These are phyloP conservation scores for Cylindrotheca fusiformis DNA, from an alignment of 108 stramenopile genomes.

Conservation along the genomic window DNA sequence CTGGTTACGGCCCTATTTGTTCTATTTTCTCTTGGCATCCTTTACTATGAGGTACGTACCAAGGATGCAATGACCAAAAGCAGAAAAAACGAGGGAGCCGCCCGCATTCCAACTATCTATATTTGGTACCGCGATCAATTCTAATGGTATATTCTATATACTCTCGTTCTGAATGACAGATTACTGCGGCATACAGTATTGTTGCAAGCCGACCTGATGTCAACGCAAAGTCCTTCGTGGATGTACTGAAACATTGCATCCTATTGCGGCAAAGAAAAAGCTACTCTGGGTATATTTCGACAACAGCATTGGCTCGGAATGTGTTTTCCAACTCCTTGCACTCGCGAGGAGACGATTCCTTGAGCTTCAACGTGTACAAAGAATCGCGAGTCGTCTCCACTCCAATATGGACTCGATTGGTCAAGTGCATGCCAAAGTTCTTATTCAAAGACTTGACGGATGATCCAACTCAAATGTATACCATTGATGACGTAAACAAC, in stretches of 20 bases:
- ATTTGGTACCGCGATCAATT: no score
- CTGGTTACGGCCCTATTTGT: conserved; percentile 24
- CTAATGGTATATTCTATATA: no score
- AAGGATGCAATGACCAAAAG: conserved; percentile 6
- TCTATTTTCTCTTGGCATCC: conserved; percentile 31
- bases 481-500: conserved; percentile 45
- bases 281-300: conserved; percentile 8
- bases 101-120: no score
- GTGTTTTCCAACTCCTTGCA: conserved; percentile 5
- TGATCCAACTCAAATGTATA: conserved; percentile 40
- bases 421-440: background rate
- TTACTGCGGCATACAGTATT: background rate
- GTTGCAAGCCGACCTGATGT: background rate
- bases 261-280: conserved; percentile 16
- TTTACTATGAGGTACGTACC: conserved; percentile 35
- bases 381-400: background rate
- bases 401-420: background rate
- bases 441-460: conserved; percentile 26
- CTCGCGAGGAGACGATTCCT: conserved; percentile 21
- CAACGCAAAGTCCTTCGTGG: conserved; percentile 6
- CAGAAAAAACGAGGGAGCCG: background rate
- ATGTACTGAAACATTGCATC: conserved; percentile 17
- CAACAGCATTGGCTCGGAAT: conserved; percentile 11
- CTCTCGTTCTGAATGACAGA: background rate
- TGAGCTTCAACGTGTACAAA: conserved; percentile 2